These are phyloP conservation scores for Colletotrichum sp. DNA, from an alignment of 2,329 filamentous ascomycete genomes.

Conservation along the genomic window DNA sequence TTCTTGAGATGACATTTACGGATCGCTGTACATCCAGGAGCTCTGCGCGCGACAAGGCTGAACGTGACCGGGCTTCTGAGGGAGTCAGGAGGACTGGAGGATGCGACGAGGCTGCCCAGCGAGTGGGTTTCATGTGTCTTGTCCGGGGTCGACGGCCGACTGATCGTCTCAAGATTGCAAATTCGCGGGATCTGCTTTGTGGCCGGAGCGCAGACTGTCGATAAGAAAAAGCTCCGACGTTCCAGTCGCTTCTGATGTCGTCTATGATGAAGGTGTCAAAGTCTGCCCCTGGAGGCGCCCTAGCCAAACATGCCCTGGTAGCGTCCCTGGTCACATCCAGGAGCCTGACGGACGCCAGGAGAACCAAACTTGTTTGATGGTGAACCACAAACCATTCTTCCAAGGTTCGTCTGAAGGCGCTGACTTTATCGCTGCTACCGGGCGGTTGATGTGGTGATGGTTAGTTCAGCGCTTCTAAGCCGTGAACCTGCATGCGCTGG, in stretches of 20 bases:
- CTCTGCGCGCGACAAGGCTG: slow-evolving; percentile 1
- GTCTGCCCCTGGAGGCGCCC: not conserved
- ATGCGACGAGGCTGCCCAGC: slow-evolving; percentile 6
- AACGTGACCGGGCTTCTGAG: not conserved
- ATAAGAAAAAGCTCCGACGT: not conserved
- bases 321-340: not conserved
- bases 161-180: slow-evolving; percentile 25
- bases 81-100: not conserved
- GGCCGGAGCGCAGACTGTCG: not conserved
- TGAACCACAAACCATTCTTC: not conserved
- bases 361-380: not conserved
- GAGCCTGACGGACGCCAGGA: not conserved
- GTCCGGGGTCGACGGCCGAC: not conserved
- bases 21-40: not conserved
- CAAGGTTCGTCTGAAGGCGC: slow-evolving; percentile 15
- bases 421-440: not conserved
- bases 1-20: not conserved
- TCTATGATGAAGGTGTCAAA: not conserved
- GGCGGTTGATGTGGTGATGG: not conserved
- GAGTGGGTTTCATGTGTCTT: slow-evolving; percentile 9
- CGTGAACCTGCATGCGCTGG: not conserved
- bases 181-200: not conserved
- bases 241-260: not conserved
- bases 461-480: not conserved
- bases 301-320: not conserved